These are phyloP conservation scores for Geum urbanum DNA, from an alignment of 306 rosid genomes.

Conservation along the genomic window DNA sequence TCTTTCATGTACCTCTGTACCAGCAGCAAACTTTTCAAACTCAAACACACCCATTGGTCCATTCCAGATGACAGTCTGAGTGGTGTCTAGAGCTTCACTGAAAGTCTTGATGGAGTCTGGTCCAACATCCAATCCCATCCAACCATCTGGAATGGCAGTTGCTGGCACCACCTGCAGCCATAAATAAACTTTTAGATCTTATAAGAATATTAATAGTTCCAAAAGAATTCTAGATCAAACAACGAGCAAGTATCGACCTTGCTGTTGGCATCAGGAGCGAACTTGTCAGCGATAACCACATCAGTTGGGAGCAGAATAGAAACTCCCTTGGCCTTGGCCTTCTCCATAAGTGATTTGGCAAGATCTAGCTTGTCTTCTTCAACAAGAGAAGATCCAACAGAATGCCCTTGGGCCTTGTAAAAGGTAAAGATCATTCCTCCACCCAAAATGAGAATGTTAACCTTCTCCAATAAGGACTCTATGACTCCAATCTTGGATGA, in stretches of 20 bases:
- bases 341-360: conserved; percentile 65
- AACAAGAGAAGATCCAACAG: conserved; percentile 85
- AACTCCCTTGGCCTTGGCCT: conserved; percentile 86
- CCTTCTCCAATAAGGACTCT: conserved; percentile 81
- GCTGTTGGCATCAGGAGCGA: conserved; percentile 85
- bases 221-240: background rate
- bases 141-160: conserved; percentile 75
- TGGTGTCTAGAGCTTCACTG: conserved; percentile 57
- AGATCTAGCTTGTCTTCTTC: conserved; percentile 82
- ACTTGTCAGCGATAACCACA: conserved; percentile 81
- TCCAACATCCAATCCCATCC: conserved; percentile 99
- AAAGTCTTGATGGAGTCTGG: conserved; percentile 84
- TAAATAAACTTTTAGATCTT: background rate
- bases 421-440: conserved; percentile 95
- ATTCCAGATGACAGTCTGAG: conserved; percentile 83
- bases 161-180: conserved; percentile 71
- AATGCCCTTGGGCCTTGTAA: conserved; percentile 88
- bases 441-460: conserved; percentile 71
- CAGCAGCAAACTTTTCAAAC: conserved; percentile 78
- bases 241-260: conserved; percentile 39
- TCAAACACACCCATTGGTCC: conserved; percentile 99
- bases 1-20: conserved; percentile 61
- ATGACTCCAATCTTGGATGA: conserved; percentile 90
- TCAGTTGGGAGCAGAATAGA: conserved; percentile 86
- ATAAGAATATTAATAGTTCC: background rate